Evolutionary conservation across 495 filamentous ascomycete genomes (phyloP).

Genomic region (Ramalina intermedia): DNA sequence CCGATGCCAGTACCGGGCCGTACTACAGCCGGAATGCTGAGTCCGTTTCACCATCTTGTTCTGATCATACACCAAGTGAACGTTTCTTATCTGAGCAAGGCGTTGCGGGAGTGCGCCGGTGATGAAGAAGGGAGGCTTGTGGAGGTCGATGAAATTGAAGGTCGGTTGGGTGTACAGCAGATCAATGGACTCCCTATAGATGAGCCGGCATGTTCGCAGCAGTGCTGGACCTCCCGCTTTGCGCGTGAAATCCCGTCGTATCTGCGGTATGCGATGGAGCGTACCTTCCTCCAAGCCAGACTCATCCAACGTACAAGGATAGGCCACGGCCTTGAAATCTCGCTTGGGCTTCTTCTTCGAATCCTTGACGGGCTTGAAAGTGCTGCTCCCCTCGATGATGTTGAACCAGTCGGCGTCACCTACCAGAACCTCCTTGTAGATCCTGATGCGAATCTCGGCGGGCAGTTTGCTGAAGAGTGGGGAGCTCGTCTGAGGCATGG

Average conservation of each 20-base stretch:
- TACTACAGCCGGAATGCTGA: background rate
- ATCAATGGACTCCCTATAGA: constrained; percentile 9
- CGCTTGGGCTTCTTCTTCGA: background rate
- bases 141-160: constrained; percentile 8
- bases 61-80: constrained; percentile 11
- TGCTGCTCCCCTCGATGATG: background rate
- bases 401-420: constrained; percentile 1
- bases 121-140: constrained; percentile 9
- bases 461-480: constrained; percentile 7
- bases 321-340: background rate
- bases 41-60: constrained; percentile 1
- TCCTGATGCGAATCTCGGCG: constrained; percentile 7
- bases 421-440: constrained; percentile 9
- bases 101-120: constrained; percentile 9
- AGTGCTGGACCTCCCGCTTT: constrained; percentile 1
- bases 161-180: constrained; percentile 8
- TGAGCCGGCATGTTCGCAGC: constrained; percentile 6
- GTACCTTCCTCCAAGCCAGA: background rate
- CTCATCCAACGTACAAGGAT: background rate
- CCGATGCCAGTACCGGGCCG: constrained; percentile 4
- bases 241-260: background rate
- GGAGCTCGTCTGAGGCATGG: constrained; percentile 1
- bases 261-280: background rate
- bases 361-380: background rate
- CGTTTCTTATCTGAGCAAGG: constrained; percentile 6